These are phyloP conservation scores for Globisporangium ultimum DNA, from an alignment of 352 stramenopile genomes.

Conservation along the genomic window DNA sequence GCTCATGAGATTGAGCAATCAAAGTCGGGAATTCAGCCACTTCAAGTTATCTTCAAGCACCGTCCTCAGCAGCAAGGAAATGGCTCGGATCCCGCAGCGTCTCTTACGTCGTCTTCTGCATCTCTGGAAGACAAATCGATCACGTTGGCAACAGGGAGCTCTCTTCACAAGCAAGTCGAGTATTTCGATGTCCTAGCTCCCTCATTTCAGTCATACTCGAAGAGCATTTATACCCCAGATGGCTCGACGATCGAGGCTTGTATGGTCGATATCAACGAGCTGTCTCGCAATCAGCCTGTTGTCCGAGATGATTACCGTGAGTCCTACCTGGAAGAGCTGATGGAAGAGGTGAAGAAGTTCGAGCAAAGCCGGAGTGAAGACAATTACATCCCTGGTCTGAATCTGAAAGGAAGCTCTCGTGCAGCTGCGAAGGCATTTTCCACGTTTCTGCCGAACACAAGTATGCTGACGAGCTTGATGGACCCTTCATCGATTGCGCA, in stretches of 20 bases:
- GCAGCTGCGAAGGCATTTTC: conserved; percentile 73
- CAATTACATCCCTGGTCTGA: conserved; percentile 54
- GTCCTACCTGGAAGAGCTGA: conserved; percentile 57
- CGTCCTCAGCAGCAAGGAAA: conserved; percentile 44
- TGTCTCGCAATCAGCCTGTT: conserved; percentile 35
- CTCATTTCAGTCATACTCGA: conserved; percentile 52
- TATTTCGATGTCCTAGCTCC: conserved; percentile 66
- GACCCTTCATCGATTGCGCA: conserved; percentile 59
- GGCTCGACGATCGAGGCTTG: conserved; percentile 68
- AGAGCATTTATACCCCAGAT: conserved; percentile 68
- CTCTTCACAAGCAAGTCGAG: conserved; percentile 47
- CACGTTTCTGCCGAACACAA: conserved; percentile 62
- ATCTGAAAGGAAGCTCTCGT: conserved; percentile 48
- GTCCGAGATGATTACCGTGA: conserved; percentile 49
- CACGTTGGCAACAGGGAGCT: conserved; percentile 33
- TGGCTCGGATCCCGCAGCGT: conserved; percentile 11
- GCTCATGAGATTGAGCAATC: conserved; percentile 35
- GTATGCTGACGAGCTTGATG: conserved; percentile 74
- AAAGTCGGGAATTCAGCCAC: conserved; percentile 30
- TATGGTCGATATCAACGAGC: conserved; percentile 63
- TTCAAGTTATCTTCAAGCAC: conserved; percentile 87
- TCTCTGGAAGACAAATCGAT: conserved; percentile 31
- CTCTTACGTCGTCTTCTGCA: background rate
- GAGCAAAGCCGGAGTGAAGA: conserved; percentile 43
- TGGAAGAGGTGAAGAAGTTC: conserved; percentile 54